Percentiles rank a stretch among this genome's conserved stretches.
phyloP scores from a whole-genome alignment of 495 filamentous ascomycete species.

The Daldinia bambusicola region DNA sequence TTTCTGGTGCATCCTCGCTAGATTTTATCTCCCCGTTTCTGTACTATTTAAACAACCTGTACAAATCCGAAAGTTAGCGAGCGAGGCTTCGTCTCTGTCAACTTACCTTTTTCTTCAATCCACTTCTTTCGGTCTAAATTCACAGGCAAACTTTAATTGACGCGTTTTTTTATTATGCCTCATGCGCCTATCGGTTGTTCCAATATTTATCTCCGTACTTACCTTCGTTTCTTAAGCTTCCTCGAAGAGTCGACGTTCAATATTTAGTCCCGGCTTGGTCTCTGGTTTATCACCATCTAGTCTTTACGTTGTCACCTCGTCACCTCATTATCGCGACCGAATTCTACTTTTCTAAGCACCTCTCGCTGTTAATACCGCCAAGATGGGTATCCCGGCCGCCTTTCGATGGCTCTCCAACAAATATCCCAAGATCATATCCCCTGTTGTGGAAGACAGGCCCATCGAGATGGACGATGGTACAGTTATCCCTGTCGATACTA shows the following conservation, averaged over 20 bases:
- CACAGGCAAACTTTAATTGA: slow-evolving; percentile 13
- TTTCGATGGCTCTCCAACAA: slow-evolving; percentile 95
- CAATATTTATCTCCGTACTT: slow-evolving; percentile 52
- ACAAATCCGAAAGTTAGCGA: slow-evolving; percentile 16
- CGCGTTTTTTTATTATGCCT: neutral
- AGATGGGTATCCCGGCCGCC: slow-evolving; percentile 93
- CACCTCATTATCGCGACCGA: slow-evolving; percentile 12
- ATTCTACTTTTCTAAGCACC: slow-evolving; percentile 7
- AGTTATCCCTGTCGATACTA: slow-evolving; percentile 82
- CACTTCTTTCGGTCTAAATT: slow-evolving; percentile 13
- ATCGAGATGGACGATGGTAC: slow-evolving; percentile 78
- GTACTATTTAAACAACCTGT: neutral
- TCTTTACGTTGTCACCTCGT: neutral
- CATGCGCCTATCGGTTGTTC: slow-evolving; percentile 19
- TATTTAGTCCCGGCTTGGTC: slow-evolving; percentile 24
- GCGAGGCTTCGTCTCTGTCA: slow-evolving; percentile 5
- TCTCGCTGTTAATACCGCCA: slow-evolving; percentile 45
- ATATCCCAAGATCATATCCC: slow-evolving; percentile 94
- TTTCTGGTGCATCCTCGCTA: neutral
- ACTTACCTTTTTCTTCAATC: neutral
- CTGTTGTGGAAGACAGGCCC: slow-evolving; percentile 87
- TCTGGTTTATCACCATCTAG: neutral
- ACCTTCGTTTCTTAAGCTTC: slow-evolving; percentile 31
- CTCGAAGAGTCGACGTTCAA: slow-evolving; percentile 15
- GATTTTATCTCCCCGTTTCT: neutral